Evolutionary conservation across 2,329 filamentous ascomycete species (phyloP), one percentile per base, ranked within the genome.

Genomic region (Fusarium hainanense): DNA sequence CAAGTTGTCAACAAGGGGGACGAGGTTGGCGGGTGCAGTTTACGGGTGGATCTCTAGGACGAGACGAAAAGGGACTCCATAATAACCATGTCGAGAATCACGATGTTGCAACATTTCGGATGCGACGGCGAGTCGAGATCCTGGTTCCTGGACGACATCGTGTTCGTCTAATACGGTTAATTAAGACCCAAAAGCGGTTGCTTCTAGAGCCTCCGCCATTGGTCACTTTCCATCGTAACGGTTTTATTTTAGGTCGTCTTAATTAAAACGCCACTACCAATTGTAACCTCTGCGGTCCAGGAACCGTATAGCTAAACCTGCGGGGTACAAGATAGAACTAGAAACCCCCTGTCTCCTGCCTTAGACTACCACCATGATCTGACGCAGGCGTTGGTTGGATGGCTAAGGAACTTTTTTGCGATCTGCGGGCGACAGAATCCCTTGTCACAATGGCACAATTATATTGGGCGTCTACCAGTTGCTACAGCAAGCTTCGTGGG

Each of bases 81-180:
- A 67, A 57, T 51, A 48, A 51, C 30, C 63, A 57, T 66, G 63
- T 50, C 20, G 3, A 58, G 43, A 66, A 51, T 61, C 62, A 66
- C 61, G 49, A 66, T 66, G 49, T 55, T 66, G 54, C 28, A 37
- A 54, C 16, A 55, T 47, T 66, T 51, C 64, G 64, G 64, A 67
- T 67, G 42, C 27, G 63, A 50, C 63, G 64, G 64, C 49, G 48
- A 51, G 10, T 49, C 23, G 21, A 14, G 20, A 40, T 32, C 51
- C 40, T 48, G 21, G 21, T 28, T 18, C n/a, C 21, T n/a, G 28
- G 20, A 11, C 32, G 28, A 32, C 27, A 32, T 67, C 41, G 55
- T 62, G 46, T 66, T 66, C 54, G 47, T 51, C 63, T 66, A 25
- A 21, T 47, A 20, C 25, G 28, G 37, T 47, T 42, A 40, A 12